Conservation (phyloP, 2,329 filamentous ascomycete genomes). For the Leptographium radiaticola region DNA sequence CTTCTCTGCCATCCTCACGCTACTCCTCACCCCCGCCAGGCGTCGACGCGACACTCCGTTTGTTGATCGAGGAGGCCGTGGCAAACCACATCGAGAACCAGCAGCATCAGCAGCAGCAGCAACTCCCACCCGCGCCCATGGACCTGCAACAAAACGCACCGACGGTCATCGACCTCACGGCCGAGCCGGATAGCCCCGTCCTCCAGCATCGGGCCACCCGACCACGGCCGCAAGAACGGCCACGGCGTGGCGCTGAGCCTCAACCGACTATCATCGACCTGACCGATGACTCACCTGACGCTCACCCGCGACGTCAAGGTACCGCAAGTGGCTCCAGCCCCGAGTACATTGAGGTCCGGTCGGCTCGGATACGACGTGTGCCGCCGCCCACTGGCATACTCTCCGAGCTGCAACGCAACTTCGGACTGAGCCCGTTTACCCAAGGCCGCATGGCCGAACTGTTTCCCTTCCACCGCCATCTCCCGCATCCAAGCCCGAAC, state of each 20-base stretch:
- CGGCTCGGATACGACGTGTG: neutral
- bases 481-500: neutral
- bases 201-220: slow-evolving; percentile 11
- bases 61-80: neutral
- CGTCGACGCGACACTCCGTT: neutral
- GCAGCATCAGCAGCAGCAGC: neutral
- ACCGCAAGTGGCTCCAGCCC: neutral
- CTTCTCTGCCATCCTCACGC: neutral
- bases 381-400: neutral
- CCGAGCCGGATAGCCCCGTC: slow-evolving; percentile 33
- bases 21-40: neutral
- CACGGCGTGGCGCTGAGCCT: slow-evolving; percentile 10
- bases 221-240: neutral
- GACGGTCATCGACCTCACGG: slow-evolving; percentile 35
- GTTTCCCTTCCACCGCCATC: neutral
- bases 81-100: neutral
- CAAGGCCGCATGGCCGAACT: neutral
- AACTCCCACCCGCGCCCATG: neutral
- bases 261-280: slow-evolving; percentile 35
- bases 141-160: neutral
- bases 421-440: neutral
- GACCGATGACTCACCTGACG: slow-evolving; percentile 19
- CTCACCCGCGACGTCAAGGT: neutral
- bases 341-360: neutral
- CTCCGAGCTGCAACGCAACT: neutral